Evolutionary conservation across 2,329 filamentous ascomycete genomes (phyloP).

Genomic region (Botrytis medusae): DNA sequence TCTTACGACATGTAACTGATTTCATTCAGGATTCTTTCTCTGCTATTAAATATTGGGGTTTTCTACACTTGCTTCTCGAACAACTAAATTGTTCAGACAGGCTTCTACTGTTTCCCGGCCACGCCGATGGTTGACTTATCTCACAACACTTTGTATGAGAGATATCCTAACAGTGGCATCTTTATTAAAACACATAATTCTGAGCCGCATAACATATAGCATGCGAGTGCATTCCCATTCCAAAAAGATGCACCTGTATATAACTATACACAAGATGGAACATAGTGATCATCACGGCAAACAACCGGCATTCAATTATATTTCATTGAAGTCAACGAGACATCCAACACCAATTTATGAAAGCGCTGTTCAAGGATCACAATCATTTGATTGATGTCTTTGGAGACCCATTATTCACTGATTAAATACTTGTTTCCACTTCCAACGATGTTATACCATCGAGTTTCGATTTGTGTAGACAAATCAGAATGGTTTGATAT

Average conservation of each 20-base stretch:
- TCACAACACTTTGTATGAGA: not conserved
- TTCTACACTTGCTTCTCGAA: not conserved
- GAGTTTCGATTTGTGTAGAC: not conserved
- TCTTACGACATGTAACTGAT: not conserved
- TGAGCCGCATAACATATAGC: not conserved
- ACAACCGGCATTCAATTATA: fast-evolving
- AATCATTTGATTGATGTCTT: not conserved
- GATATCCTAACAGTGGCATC: not conserved
- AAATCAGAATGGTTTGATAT: too few relatives aligned
- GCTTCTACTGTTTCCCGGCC: not conserved
- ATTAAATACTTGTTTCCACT: not conserved
- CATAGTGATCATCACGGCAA: fast-evolving
- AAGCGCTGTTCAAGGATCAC: not conserved
- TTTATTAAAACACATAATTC: not conserved
- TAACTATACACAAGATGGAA: not conserved
- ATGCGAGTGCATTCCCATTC: not conserved
- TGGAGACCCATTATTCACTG: not conserved
- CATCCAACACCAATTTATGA: not conserved
- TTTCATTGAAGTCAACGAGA: not conserved
- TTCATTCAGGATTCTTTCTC: not conserved
- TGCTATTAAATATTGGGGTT: not conserved
- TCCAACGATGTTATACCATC: not conserved
- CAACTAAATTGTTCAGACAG: not conserved
- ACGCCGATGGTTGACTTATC: not conserved
- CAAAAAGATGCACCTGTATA: not conserved